phyloP scores from a whole-genome alignment of 192 early-diverging fungal genomes.

The Umbelopsis sp. region DNA sequence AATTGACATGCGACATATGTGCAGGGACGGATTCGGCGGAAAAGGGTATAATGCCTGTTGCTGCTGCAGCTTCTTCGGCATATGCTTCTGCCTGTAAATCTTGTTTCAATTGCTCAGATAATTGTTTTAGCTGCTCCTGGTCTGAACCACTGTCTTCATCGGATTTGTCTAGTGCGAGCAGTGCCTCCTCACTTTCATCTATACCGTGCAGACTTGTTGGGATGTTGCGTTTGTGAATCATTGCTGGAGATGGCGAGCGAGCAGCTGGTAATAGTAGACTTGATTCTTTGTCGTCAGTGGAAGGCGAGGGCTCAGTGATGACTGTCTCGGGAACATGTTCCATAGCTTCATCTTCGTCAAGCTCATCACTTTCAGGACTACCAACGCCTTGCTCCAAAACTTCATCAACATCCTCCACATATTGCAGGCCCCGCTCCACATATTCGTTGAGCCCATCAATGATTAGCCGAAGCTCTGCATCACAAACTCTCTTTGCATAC shows the following conservation, averaged over 20 bases:
- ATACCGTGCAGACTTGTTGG: background rate
- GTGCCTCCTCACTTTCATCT: constrained; percentile 7
- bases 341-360: constrained; percentile 19
- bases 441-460: constrained; percentile 68
- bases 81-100: background rate
- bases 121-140: constrained; percentile 3
- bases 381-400: constrained; percentile 24
- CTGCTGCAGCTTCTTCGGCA: background rate
- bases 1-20: constrained; percentile 16
- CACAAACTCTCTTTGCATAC: constrained; percentile 49
- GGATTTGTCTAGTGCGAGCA: background rate
- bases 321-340: background rate
- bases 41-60: background rate
- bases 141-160: constrained; percentile 38
- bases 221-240: background rate
- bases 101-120: constrained; percentile 5
- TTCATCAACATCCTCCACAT: constrained; percentile 47
- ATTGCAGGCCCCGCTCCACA: constrained; percentile 61
- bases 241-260: background rate
- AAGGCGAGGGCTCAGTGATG: background rate
- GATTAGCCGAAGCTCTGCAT: constrained; percentile 63
- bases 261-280: background rate
- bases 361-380: constrained; percentile 33
- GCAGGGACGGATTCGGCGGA: background rate
- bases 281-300: background rate